Percentiles rank a stretch among this genome's conserved stretches.
phyloP scores from a whole-genome alignment of 139 green algal genomes.

The Deuterostichococcus epilithicus region DNA sequence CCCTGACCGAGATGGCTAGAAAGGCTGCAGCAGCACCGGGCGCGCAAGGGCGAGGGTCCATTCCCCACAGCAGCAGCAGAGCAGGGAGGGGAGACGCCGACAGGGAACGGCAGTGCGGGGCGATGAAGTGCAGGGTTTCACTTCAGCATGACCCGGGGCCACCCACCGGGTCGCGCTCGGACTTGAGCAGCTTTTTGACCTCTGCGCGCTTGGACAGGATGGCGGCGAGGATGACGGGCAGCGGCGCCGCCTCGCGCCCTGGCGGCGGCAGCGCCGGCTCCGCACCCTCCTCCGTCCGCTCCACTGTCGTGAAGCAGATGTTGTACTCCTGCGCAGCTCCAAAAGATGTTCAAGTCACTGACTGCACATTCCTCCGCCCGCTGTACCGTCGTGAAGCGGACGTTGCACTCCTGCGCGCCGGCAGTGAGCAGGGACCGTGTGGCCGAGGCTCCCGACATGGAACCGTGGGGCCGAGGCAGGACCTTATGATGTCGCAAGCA shows the following conservation, averaged over 20 bases:
- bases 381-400: neutral
- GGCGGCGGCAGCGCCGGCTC: neutral
- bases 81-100: no score
- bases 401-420: neutral
- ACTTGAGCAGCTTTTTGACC: slow-evolving; percentile 81
- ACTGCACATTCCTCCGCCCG: neutral
- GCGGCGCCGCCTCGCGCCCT: neutral
- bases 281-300: slow-evolving; percentile 41
- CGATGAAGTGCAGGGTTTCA: no score
- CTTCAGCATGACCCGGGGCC: no score
- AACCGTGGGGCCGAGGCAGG: no score
- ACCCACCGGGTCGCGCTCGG: slow-evolving; percentile 62
- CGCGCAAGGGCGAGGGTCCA: no score
- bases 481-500: no score
- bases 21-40: no score
- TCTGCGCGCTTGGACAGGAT: slow-evolving; percentile 13
- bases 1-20: no score
- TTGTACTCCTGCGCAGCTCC: slow-evolving; percentile 83
- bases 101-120: no score
- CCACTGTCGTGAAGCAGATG: slow-evolving; percentile 99
- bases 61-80: no score
- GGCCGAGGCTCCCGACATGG: no score
- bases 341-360: neutral
- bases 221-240: neutral
- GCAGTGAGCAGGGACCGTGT: neutral